A percentile compares a stretch with the other conserved stretches of the same genome.
Evolutionary conservation across 1,284 basidiomycete genomes (phyloP).

Genomic region (Ceratobasidium sp.): DNA sequence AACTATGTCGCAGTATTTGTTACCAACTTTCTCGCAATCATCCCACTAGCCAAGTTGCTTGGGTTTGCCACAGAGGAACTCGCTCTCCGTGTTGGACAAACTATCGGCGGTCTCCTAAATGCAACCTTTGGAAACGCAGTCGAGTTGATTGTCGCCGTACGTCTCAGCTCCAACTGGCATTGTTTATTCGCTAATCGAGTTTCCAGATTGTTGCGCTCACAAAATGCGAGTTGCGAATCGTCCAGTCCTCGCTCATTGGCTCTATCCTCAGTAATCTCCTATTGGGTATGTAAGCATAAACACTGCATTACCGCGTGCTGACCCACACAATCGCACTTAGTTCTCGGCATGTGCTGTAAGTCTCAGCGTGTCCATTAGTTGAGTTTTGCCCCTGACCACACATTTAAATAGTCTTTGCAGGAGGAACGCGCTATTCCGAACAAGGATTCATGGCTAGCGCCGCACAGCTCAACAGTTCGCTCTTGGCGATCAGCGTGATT

Average conservation of each 20-base stretch:
- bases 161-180: constrained; percentile 45
- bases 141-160: constrained; percentile 78
- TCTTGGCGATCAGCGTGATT: constrained; percentile 56
- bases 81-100: constrained; percentile 40
- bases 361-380: not conserved
- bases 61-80: constrained; percentile 41
- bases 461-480: constrained; percentile 53
- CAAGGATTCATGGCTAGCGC: constrained; percentile 71
- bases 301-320: not conserved
- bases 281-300: not conserved
- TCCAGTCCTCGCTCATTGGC: constrained; percentile 61
- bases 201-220: constrained; percentile 41
- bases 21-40: constrained; percentile 39
- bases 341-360: constrained; percentile 55
- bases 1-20: constrained; percentile 38
- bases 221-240: constrained; percentile 49
- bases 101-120: constrained; percentile 34
- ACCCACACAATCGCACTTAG: constrained; percentile 43
- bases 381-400: not conserved
- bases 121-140: constrained; percentile 57
- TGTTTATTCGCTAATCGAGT: not conserved
- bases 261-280: constrained; percentile 76
- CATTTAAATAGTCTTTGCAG: constrained; percentile 58
- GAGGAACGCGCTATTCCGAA: constrained; percentile 70
- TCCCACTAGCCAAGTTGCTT: constrained; percentile 41